A percentile compares a stretch with the other conserved stretches of the same genome.
Evolutionary conservation across 495 filamentous ascomycete species (phyloP).

Genomic region (Hyaloscypha finlandica): DNA sequence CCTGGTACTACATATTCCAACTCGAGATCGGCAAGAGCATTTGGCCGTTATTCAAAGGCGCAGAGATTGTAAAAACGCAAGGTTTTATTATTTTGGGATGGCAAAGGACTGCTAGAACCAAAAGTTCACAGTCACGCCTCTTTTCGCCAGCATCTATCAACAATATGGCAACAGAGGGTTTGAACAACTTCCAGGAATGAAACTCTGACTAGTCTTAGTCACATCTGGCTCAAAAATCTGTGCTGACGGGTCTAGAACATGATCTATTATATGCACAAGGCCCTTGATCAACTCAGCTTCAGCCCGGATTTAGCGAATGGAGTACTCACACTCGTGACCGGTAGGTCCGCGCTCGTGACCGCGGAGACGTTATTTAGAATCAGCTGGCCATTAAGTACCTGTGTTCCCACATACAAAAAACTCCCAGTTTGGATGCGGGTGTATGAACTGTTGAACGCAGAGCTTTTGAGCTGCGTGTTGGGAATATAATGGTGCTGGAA

Average conservation of each 20-base stretch:
- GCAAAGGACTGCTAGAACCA: background rate
- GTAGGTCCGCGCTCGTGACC: slow-evolving; percentile 24
- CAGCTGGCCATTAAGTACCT: slow-evolving; percentile 27
- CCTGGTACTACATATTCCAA: too few relatives aligned
- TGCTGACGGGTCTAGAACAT: slow-evolving; percentile 32
- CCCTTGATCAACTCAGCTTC: background rate
- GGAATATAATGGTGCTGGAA: slow-evolving; percentile 35
- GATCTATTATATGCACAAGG: slow-evolving; percentile 34
- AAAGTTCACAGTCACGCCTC: background rate
- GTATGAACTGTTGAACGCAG: slow-evolving; percentile 30
- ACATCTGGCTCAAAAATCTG: slow-evolving; percentile 34
- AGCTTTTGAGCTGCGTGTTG: slow-evolving; percentile 28
- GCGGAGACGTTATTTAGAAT: slow-evolving; percentile 30
- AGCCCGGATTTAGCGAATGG: too few relatives aligned
- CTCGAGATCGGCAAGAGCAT: background rate
- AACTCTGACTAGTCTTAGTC: slow-evolving; percentile 30
- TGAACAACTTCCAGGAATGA: slow-evolving; percentile 34
- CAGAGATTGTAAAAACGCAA: background rate
- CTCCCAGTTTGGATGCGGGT: slow-evolving; percentile 35
- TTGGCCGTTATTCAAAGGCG: background rate
- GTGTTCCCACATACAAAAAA: slow-evolving; percentile 34
- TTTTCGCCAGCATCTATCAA: background rate
- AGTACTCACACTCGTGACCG: slow-evolving; percentile 30
- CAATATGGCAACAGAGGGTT: slow-evolving; percentile 33
- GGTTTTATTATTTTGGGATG: background rate